A percentile compares a stretch with the other conserved stretches of the same genome.
These are phyloP conservation scores for Suhomyces tanzawaensis DNA, from an alignment of 805 yeast genomes.

Conservation along the genomic window DNA sequence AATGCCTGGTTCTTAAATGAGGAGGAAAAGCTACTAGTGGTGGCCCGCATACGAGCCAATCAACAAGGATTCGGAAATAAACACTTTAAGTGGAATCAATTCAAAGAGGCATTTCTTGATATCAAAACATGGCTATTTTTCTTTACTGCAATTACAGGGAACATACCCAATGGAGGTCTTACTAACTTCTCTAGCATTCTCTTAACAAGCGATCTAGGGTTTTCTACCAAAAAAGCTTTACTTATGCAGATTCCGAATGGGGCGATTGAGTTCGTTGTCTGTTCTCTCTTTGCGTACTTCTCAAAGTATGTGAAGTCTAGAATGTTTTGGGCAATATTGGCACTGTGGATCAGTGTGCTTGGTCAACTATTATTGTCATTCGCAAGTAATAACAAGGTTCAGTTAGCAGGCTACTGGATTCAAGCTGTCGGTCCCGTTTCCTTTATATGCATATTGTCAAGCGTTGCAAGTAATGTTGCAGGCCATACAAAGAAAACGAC, in stretches of 20 bases:
- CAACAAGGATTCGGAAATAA: slow-evolving; percentile 45
- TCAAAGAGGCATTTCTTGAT: slow-evolving; percentile 35
- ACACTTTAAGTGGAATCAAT: slow-evolving; percentile 35
- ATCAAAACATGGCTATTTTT: slow-evolving; percentile 35
- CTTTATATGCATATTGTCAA: slow-evolving; percentile 29
- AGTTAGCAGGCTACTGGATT: slow-evolving; percentile 30
- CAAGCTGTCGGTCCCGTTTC: slow-evolving; percentile 29
- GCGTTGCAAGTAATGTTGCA: slow-evolving; percentile 47
- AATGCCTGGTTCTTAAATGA: slow-evolving; percentile 24
- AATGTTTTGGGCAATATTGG: slow-evolving; percentile 23
- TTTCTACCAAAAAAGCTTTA: slow-evolving; percentile 31
- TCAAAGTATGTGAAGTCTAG: slow-evolving; percentile 25
- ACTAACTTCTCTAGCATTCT: slow-evolving; percentile 36
- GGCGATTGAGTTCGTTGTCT: slow-evolving; percentile 44
- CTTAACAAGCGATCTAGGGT: slow-evolving; percentile 24
- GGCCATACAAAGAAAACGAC: slow-evolving; percentile 58
- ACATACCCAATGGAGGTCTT: slow-evolving; percentile 38
- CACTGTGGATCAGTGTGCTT: slow-evolving; percentile 20
- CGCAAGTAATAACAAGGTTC: slow-evolving; percentile 24
- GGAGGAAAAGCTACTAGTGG: slow-evolving; percentile 35
- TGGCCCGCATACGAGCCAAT: slow-evolving; percentile 49
- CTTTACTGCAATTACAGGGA: slow-evolving; percentile 22
- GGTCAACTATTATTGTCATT: slow-evolving; percentile 43
- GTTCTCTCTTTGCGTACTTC: slow-evolving; percentile 27
- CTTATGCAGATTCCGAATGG: slow-evolving; percentile 49